Conservation (phyloP, 2,329 filamentous ascomycete genomes). For the Periconia macrospinosa region DNA sequence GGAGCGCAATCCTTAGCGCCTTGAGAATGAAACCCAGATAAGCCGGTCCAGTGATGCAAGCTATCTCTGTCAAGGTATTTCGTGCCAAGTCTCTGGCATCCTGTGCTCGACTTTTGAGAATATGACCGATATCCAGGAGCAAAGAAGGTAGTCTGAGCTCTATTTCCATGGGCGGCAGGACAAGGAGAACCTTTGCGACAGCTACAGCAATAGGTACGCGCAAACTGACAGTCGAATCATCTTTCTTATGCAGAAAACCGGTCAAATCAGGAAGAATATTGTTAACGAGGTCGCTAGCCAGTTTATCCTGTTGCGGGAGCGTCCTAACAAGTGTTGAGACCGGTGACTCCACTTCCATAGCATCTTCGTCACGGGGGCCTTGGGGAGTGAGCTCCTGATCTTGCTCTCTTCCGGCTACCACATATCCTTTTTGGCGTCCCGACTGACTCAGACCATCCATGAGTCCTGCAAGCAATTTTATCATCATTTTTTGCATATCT, state of each 20-base stretch:
- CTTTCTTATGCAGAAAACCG: conserved; percentile 89
- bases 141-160: conserved; percentile 76
- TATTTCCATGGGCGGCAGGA: conserved; percentile 75
- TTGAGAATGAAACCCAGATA: conserved; percentile 94
- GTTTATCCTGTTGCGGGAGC: conserved; percentile 67
- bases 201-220: conserved; percentile 89
- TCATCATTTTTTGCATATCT: conserved; percentile 81
- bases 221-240: conserved; percentile 90
- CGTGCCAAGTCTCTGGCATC: conserved; percentile 90
- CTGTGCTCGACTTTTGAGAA: conserved; percentile 83
- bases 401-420: conserved; percentile 41
- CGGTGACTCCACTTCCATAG: conserved; percentile 24
- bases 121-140: conserved; percentile 89
- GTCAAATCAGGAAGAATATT: conserved; percentile 78
- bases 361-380: conserved; percentile 7
- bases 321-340: conserved; percentile 59
- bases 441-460: conserved; percentile 73
- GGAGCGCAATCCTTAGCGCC: conserved; percentile 80
- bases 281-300: conserved; percentile 71
- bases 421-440: conserved; percentile 40
- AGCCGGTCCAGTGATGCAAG: conserved; percentile 74
- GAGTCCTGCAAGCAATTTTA: conserved; percentile 78
- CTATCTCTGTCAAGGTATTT: conserved; percentile 83
- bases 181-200: conserved; percentile 80
- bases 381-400: conserved; percentile 39